A percentile compares a stretch with the other conserved stretches of the same genome.
These are phyloP conservation scores for Paecilomyces formosus DNA, from an alignment of 2,329 filamentous ascomycete genomes.

Conservation along the genomic window DNA sequence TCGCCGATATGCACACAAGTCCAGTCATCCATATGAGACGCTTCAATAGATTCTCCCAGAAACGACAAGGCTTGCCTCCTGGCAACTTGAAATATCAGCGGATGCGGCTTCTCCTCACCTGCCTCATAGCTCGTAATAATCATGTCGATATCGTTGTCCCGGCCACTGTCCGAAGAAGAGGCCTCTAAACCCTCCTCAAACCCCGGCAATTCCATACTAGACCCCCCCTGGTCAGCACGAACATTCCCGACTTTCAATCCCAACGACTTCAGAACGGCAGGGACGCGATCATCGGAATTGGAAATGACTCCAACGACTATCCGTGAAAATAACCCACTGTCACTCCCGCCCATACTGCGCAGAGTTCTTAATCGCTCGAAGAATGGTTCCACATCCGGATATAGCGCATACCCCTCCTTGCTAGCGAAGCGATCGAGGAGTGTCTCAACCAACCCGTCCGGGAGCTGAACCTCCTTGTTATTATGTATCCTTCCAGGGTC, in stretches of 20 bases:
- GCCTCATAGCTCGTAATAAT: slow-evolving; percentile 41
- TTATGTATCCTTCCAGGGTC: not conserved
- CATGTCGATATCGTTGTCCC: slow-evolving; percentile 32
- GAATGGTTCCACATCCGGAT: slow-evolving; percentile 31
- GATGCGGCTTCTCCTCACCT: slow-evolving; percentile 36
- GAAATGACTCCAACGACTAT: slow-evolving; percentile 37
- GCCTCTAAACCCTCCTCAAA: slow-evolving; percentile 11
- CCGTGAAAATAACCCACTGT: slow-evolving; percentile 18
- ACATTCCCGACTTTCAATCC: slow-evolving; percentile 29
- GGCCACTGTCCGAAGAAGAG: not conserved
- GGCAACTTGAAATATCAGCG: slow-evolving; percentile 33
- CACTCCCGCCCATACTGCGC: slow-evolving; percentile 6
- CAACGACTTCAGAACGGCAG: slow-evolving; percentile 30
- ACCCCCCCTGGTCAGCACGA: slow-evolving; percentile 22
- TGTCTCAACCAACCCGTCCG: slow-evolving; percentile 23
- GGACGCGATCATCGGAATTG: slow-evolving; percentile 40
- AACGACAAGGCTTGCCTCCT: slow-evolving; percentile 19
- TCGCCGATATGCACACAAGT: slow-evolving; percentile 38
- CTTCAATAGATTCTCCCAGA: not conserved
- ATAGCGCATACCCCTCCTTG: slow-evolving; percentile 32
- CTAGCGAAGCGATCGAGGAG: slow-evolving; percentile 34
- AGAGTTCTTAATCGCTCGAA: slow-evolving; percentile 23
- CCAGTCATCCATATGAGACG: slow-evolving; percentile 10
- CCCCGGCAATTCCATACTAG: slow-evolving; percentile 18
- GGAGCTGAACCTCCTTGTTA: slow-evolving; percentile 16